Evolutionary conservation across 2,329 filamentous ascomycete genomes (phyloP), one percentile per base, ranked within the genome.

Genomic region (Hypoxylon sp.): DNA sequence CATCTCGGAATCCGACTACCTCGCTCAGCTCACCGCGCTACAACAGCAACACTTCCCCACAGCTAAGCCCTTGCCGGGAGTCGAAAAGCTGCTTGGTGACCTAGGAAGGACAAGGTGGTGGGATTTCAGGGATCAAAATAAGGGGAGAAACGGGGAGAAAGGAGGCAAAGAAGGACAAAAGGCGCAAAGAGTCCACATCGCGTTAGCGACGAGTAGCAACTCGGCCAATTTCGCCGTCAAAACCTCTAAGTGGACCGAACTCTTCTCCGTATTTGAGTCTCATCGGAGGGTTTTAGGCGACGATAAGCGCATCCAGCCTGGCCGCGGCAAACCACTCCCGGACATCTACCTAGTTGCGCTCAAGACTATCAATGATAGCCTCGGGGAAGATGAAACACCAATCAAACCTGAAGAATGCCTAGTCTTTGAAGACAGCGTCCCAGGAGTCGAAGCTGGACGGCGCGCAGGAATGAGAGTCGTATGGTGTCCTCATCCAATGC

Each of bases 391-490:
- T 39, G 89, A 91, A 54, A 81, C 85, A 69, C 81, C 86, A 63
- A 90, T 99, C 68, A 83, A 77, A 57, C 93, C 94, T 0, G 91
- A 92, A 71, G 95, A 98, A 79, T 98, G 96, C 76, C 84, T 99
- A 14, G 96, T 98, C 0, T 98, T 99, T 74, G 96, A 99, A 80
- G 96, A 99, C 78, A 93, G 91, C 47, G 94, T 98, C 1, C 93
- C 94, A 0, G 96, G 96, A 3, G 93, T 97, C 2, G 96, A 99
- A 80, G 89, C 93, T 1, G 96, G 94, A 3, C 84, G 96, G 56
- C 88, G 96, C 70, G 96, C 96, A 0, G 95, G 95, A 0, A 98
- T 98, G 95, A 89, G 95, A 70, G 94, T 96, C 11, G 84, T 97
- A 0, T 99, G 96, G 96, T 91, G 89, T 72, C 96, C 96, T 23